Conservation (phyloP, 1,284 basidiomycete genomes). For the Tilletia walkeri region DNA sequence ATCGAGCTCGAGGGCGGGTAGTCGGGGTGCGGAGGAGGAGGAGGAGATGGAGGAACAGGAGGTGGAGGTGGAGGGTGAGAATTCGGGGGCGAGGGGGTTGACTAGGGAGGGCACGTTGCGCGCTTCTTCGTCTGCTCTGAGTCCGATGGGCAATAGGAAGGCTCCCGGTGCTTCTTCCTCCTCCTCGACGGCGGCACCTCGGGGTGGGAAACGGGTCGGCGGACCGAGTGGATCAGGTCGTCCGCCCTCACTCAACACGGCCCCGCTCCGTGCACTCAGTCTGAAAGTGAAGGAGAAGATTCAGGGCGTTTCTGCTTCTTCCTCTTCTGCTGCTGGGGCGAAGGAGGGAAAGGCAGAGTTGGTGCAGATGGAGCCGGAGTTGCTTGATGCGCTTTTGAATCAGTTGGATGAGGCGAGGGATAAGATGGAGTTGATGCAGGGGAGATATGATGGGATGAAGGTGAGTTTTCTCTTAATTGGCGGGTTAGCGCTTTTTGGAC, state of each 20-base stretch:
- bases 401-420: constrained; percentile 9
- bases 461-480: not conserved
- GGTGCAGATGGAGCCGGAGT: constrained; percentile 12
- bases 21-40: not conserved
- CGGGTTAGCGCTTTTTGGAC: too few species aligned
- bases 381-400: not conserved
- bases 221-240: too few species aligned
- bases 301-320: not conserved
- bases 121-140: not conserved
- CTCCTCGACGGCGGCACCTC: too few species aligned
- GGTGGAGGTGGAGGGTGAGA: not conserved
- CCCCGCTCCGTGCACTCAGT: not conserved
- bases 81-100: not conserved
- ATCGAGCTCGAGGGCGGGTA: not conserved
- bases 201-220: too few species aligned
- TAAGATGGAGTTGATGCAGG: constrained; percentile 15
- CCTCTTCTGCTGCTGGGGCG: not conserved
- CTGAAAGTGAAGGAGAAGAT: constrained; percentile 15
- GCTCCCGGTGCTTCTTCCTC: too few species aligned
- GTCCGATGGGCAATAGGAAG: too few species aligned
- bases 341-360: not conserved
- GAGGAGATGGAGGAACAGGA: not conserved
- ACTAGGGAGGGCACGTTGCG: constrained; percentile 1
- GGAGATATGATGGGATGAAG: constrained; percentile 12
- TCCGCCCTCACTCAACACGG: not conserved